Evolutionary conservation across 371 early-diverging fungal genomes (phyloP), one percentile per base, ranked within the genome.

Genomic region (Haplosporangium sp.): DNA sequence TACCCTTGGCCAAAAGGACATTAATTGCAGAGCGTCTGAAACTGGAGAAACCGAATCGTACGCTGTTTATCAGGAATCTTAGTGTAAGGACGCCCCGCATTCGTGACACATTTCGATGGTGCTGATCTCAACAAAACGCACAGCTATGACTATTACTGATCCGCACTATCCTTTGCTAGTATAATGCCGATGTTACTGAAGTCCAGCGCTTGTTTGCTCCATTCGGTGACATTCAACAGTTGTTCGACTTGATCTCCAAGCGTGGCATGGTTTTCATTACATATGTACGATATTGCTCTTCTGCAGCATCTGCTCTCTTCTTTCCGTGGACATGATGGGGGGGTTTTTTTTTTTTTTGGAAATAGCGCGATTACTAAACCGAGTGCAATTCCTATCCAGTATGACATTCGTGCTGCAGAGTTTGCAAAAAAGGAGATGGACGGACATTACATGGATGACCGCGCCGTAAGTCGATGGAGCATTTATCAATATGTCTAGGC

Each of bases 231-330:
- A 63, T 82, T 20, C 70, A 67, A 29, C 61, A 59, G 21, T 10
- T 81, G 6, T 70, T 62, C 59, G 50, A 50, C 21, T 50, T 69
- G 29, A 67, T 73, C 38, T 61, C 64, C 10, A 58, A 45, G 6
- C 69, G 81, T 11, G 82, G 82, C n/a, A 70, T 82, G 50, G 67
- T 69, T 6, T 82, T 82, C 41, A 75, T 82, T 47, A 63, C 64
- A 58, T 82, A 72, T 61, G 79, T 79, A 79, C 43, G 69, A 46
- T 2, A 12, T 3, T n/a, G 18, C 45, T 20, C 40, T 2, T 0
- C 13, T 9, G 20, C 20, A 45, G 45, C 11, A 45, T 16, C 16
- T 29, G 29, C 29, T 2, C 29, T 29, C 29, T 29, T 29, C 29
- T 29, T 29, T 29, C 29, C 10, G 65, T 51, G 7, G 38, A 40